Conservation (phyloP, 106 monocot species). For the Dendrobium nobile region DNA sequence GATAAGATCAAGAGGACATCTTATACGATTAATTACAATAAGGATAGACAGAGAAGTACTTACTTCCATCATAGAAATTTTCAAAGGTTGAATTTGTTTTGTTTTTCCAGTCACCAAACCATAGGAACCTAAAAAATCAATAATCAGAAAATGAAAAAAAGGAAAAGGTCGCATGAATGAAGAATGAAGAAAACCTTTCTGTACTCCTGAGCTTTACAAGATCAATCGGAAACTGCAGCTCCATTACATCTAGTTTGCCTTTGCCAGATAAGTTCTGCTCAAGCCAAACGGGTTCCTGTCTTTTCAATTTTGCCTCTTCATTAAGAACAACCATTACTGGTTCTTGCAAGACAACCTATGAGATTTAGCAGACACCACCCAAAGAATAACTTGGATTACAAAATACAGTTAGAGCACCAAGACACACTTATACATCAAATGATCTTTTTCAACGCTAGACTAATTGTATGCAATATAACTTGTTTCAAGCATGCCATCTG, state of each 20-base stretch:
- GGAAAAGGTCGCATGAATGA: not conserved
- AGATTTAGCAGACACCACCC: constrained; percentile 3
- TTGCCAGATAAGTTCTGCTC: constrained; percentile 33
- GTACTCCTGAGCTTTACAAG: constrained; percentile 22
- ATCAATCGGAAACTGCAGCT: constrained; percentile 40
- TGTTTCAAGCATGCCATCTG: not conserved
- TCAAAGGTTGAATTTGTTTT: constrained; percentile 22
- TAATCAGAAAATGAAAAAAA: not conserved
- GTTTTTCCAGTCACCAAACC: constrained; percentile 53
- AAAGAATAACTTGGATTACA: not conserved
- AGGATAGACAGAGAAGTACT: not conserved
- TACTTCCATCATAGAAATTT: not conserved
- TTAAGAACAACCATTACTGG: constrained; percentile 55
- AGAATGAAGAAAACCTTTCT: constrained; percentile 43
- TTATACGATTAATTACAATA: not conserved
- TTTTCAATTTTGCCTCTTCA: constrained; percentile 29
- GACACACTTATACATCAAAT: not conserved
- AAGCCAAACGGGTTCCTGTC: constrained; percentile 51
- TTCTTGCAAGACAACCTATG: constrained; percentile 75
- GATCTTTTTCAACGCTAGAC: too few species aligned
- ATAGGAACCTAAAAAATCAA: constrained; percentile 42
- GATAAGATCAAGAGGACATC: not conserved
- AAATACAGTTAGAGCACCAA: not conserved
- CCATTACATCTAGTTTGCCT: constrained; percentile 24
- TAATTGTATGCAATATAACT: too few species aligned